Base-by-base conservation (phyloP, 2,329 filamentous ascomycete genomes). In the Apiospora arundinis region DNA sequence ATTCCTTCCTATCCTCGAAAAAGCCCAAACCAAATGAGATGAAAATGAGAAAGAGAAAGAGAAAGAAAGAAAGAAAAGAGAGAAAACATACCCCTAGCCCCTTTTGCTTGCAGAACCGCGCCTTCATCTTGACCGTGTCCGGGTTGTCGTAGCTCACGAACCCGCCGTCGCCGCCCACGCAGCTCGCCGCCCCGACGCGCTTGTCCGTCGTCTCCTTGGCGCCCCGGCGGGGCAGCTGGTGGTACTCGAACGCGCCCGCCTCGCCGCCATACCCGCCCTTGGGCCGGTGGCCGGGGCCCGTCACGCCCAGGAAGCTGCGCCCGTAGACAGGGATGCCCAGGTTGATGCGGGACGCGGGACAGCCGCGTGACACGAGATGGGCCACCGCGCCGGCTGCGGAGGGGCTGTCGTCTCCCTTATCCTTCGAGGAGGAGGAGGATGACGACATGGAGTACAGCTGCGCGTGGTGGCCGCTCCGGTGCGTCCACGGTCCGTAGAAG, bases 101-200 rank as follows among this genome's bases (percentile, higher is more conserved):
- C 76, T 92, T 91, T 76, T 92, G 88, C 76, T 90, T 92, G 80
- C 91, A 93, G 79, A 92, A 95, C 8, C 85, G 83, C 1, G 92
- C 93, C 82, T 96, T 96, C 80, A 91, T 88, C 80, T 88, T 87
- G 45, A 95, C 93, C 2, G 93, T 95, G 60, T 91, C 89, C 4
- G 92, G 90, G 74, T 92, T 95, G 80, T 96, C 93, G 79, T 95
- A 96, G 1, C 89, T 92, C 56, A 95, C 89, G 75, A 95, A 95
- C 0, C 92, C 93, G 3, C 92, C 92, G 76, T 94, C 92, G 1
- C 88, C 90, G 7, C 92, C 92, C 1, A 90, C 83, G 76, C 92
- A 95, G 76, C 89, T 92, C 7, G 93, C 93, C 23, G 93, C 92
- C 16, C 91, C 90, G 40, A 89, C 83, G 23, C 89, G 84, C 75